Base-by-base conservation (phyloP, 108 stramenopile species). In the Chaetoceros muelleri region DNA sequence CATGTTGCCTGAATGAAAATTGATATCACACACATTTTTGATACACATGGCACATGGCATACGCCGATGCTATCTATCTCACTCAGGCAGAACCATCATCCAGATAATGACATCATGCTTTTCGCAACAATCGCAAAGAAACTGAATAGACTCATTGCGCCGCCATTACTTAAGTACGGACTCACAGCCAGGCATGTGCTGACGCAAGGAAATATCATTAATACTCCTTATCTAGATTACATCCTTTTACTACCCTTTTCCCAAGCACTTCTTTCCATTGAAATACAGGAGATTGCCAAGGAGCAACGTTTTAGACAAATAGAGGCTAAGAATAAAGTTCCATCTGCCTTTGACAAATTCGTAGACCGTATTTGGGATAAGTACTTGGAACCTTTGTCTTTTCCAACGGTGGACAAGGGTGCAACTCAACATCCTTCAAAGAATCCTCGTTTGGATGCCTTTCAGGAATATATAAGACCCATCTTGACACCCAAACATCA, bases 271-370 rank as follows among this genome's bases (percentile, higher is more conserved):
- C 52, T 76, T 0, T 78, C 77, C 23, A 60, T 79, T 21, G 77
- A 74, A 30, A 55, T 76, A 16, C 74, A 79, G 47, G 78, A 84
- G n/a, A n/a, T n/a, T n/a, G n/a, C n/a, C n/a, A n/a, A n/a, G n/a
- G n/a, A n/a, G n/a, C n/a, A n/a, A n/a, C n/a, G n/a, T n/a, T n/a
- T n/a, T n/a, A n/a, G n/a, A n/a, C n/a, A n/a, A n/a, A n/a, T n/a
- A n/a, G n/a, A n/a, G n/a, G n/a, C n/a, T n/a, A n/a, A n/a, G n/a
- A n/a, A n/a, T n/a, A n/a, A n/a, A n/a, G n/a, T n/a, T n/a, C n/a
- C n/a, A n/a, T n/a, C n/a, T n/a, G n/a, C n/a, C n/a, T n/a, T n/a
- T n/a, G n/a, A n/a, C n/a, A 40, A 30, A 26, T 27, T 28, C 7
- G 26, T 54, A 16, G 13, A n/a, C n/a, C 16, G 26, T 5, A 22